phyloP scores from a whole-genome alignment of 257 asterid genomes.

The Phtheirospermum japonicum region DNA sequence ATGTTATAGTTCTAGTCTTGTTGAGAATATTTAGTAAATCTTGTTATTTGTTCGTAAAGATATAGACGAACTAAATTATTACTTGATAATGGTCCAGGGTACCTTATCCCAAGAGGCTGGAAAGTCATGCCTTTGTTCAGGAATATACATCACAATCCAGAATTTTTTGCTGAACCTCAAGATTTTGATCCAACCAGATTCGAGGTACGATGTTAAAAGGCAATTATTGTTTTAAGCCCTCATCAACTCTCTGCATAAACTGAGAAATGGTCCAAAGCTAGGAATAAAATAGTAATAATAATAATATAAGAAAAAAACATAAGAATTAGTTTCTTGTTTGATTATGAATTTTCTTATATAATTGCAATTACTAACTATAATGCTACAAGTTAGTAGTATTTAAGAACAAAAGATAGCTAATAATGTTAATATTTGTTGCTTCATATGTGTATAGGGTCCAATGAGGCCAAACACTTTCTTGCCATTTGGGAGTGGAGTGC shows the following conservation, averaged over 20 bases:
- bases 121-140: slow-evolving; percentile 91
- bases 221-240: too few relatives aligned
- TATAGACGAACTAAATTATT: background rate
- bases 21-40: too few relatives aligned
- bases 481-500: slow-evolving; percentile 91
- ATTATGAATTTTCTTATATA: too few relatives aligned
- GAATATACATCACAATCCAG: slow-evolving; percentile 88
- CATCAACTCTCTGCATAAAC: too few relatives aligned
- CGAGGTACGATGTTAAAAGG: slow-evolving; percentile 44
- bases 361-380: too few relatives aligned
- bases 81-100: slow-evolving; percentile 40
- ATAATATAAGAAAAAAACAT: too few relatives aligned
- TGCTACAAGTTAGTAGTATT: too few relatives aligned
- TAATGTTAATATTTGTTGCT: background rate
- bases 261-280: too few relatives aligned
- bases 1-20: too few relatives aligned
- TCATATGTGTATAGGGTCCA: slow-evolving; percentile 35
- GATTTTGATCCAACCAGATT: slow-evolving; percentile 74
- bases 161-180: slow-evolving; percentile 66
- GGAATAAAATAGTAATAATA: too few relatives aligned
- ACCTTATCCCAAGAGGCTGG: slow-evolving; percentile 93
- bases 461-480: slow-evolving; percentile 71
- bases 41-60: background rate
- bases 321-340: too few relatives aligned
- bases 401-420: too few relatives aligned